phyloP scores from a whole-genome alignment of 2,329 filamentous ascomycete species.

The Bisporella sp. region DNA sequence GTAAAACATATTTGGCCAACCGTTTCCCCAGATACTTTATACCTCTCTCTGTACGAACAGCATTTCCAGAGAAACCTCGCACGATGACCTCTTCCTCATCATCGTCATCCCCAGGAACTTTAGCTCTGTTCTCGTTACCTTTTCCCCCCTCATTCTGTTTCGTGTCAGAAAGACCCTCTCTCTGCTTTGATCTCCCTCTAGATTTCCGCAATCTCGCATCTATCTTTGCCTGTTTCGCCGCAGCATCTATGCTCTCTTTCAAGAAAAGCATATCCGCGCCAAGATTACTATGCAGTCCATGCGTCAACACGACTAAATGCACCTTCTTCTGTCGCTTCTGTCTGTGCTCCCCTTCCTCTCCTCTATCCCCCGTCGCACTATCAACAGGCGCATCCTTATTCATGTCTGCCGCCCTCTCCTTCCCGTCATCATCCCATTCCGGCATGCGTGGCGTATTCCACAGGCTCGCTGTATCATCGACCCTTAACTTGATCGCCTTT shows the following conservation, averaged over 20 bases:
- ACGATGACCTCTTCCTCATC: slow-evolving; percentile 84
- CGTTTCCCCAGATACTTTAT: slow-evolving; percentile 97
- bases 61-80: slow-evolving; percentile 83
- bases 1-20: slow-evolving; percentile 82
- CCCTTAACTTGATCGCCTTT: slow-evolving; percentile 65
- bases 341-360: slow-evolving; percentile 17
- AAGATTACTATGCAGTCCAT: slow-evolving; percentile 92
- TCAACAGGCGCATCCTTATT: slow-evolving; percentile 17
- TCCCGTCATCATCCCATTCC: slow-evolving; percentile 40
- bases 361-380: slow-evolving; percentile 16
- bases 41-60: slow-evolving; percentile 82
- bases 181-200: slow-evolving; percentile 34
- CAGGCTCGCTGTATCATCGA: slow-evolving; percentile 81
- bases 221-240: slow-evolving; percentile 65
- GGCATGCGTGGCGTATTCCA: slow-evolving; percentile 92
- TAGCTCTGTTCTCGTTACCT: slow-evolving; percentile 11
- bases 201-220: slow-evolving; percentile 58
- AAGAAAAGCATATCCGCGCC: slow-evolving; percentile 94
- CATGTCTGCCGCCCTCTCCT: slow-evolving; percentile 18
- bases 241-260: slow-evolving; percentile 92
- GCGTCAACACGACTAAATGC: slow-evolving; percentile 86
- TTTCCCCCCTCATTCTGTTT: slow-evolving; percentile 16
- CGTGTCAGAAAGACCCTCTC: slow-evolving; percentile 5
- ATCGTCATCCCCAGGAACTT: slow-evolving; percentile 29
- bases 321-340: slow-evolving; percentile 65